Evolutionary conservation across 345 rosid species (phyloP), one percentile per base, ranked within the genome.

Genomic region (Eucalyptus camaldulensis): DNA sequence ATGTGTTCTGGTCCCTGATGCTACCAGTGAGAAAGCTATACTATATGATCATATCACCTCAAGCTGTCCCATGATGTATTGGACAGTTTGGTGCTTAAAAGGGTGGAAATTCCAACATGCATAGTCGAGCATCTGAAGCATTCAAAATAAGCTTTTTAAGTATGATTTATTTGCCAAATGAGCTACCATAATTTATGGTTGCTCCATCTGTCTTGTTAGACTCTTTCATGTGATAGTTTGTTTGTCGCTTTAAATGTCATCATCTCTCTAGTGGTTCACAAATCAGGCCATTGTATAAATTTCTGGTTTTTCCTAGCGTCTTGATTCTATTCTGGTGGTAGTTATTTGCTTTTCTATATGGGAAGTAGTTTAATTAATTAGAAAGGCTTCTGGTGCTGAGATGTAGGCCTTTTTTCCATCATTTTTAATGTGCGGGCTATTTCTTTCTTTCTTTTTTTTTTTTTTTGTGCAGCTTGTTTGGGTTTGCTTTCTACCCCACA

Each of bases 391-490:
- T 40, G 85, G 47, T 40, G 47, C 47, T 21, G 83, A 40, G 45
- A 76, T 21, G 27, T 76, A 40, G 83, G 45, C 47, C 27, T 76
- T 76, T 76, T 76, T 44, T 60, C 40, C 29, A 44, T 43, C 40
- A 37, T 88, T 54, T 76, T n/a, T 86, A 47, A 40, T 87, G 62
- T 87, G 49, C 6, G 33, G 37, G 49, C 25, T 21, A 80, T 86
- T 72, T 88, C 87, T 87, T 33, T 86, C 40, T 37, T 37, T 37
- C 7, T 51, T 85, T 88, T 11, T 54, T 76, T 11, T 90, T 80
- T 67, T 56, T 86, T 89, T 92, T 85, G 89, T 95, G 96, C 97
- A 98, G 99, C 93, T 88, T 96, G 99, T 91, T 94, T 97, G 95
- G 95, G 92, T 83, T 92, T 94, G 87, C 95, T 90, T 90, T 90